These are phyloP conservation scores for Naganishia liquefaciens DNA, from an alignment of 1,284 basidiomycete species.

Conservation along the genomic window DNA sequence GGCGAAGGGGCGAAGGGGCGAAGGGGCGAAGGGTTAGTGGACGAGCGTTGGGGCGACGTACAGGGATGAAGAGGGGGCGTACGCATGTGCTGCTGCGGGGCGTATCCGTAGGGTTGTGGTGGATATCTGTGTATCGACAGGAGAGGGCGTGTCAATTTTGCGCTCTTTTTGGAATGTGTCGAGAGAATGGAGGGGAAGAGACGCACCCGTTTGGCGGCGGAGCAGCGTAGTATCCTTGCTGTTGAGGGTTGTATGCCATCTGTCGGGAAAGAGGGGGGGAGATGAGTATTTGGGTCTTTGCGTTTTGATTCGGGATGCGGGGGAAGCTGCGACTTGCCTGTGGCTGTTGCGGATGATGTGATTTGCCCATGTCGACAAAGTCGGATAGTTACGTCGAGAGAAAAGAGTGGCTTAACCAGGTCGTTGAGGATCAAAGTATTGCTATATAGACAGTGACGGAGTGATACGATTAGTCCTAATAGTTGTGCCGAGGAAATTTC, in stretches of 20 bases:
- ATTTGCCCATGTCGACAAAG: constrained; percentile 13
- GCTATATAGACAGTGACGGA: neutral
- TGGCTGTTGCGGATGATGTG: constrained; percentile 11
- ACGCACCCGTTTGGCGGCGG: constrained; percentile 18
- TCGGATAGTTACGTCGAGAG: neutral
- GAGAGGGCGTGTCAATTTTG: too few species aligned
- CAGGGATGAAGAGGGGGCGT: too few species aligned
- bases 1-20: too few species aligned
- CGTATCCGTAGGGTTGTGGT: constrained; percentile 19
- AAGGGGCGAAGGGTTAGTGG: too few species aligned
- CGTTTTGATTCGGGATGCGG: too few species aligned
- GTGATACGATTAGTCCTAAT: too few species aligned
- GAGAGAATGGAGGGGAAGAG: neutral
- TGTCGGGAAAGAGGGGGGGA: neutral
- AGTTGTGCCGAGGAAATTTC: too few species aligned
- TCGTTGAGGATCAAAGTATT: too few species aligned
- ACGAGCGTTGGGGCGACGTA: too few species aligned
- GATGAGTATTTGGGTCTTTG: too few species aligned
- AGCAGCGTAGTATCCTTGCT: neutral
- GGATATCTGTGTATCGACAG: constrained; percentile 8
- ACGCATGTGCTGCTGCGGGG: constrained; percentile 13
- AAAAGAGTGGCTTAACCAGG: too few species aligned
- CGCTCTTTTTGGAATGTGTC: too few species aligned
- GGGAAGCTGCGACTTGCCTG: constrained; percentile 5
- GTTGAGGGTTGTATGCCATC: constrained; percentile 17